Percentiles rank a stretch among this genome's conserved stretches.
Evolutionary conservation across 176 grass and related monocot genomes (phyloP).

Genomic region (Eleusine coracana): DNA sequence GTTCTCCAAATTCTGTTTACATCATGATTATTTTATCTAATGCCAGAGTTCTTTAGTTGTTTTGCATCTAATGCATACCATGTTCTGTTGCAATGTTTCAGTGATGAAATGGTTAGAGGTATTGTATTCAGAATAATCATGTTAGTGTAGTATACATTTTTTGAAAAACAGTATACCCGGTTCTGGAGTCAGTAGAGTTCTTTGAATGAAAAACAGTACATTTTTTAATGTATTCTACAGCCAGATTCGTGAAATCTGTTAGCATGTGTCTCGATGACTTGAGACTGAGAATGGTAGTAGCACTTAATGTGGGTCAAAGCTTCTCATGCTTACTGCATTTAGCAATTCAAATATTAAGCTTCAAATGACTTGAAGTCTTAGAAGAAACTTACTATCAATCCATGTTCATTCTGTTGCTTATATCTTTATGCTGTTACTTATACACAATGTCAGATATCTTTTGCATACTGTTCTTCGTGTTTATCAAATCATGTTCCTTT

Average conservation of each 20-base stretch:
- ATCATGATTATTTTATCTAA: background rate
- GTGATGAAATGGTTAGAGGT: background rate
- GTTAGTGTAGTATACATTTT: too few species aligned
- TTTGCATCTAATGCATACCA: background rate
- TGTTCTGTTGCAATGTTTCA: background rate
- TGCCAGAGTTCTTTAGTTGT: background rate
- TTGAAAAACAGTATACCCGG: background rate
- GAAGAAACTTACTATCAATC: background rate
- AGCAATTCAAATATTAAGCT: background rate
- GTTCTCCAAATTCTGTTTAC: slow-evolving; percentile 1
- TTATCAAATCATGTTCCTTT: slow-evolving; percentile 6
- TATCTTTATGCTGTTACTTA: background rate
- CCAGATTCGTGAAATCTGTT: background rate
- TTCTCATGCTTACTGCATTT: too few species aligned
- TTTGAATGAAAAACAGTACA: background rate
- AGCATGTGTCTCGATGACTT: too few species aligned
- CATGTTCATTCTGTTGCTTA: background rate
- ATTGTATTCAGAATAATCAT: background rate
- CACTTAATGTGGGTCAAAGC: background rate
- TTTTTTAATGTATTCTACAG: background rate
- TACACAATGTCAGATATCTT: background rate
- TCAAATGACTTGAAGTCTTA: background rate
- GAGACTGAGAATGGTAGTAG: background rate
- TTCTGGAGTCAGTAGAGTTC: background rate
- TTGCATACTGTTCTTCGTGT: background rate